Percentiles rank a stretch among this genome's conserved stretches.
phyloP scores from a whole-genome alignment of 306 rosid species.

The Cercis canadensis region DNA sequence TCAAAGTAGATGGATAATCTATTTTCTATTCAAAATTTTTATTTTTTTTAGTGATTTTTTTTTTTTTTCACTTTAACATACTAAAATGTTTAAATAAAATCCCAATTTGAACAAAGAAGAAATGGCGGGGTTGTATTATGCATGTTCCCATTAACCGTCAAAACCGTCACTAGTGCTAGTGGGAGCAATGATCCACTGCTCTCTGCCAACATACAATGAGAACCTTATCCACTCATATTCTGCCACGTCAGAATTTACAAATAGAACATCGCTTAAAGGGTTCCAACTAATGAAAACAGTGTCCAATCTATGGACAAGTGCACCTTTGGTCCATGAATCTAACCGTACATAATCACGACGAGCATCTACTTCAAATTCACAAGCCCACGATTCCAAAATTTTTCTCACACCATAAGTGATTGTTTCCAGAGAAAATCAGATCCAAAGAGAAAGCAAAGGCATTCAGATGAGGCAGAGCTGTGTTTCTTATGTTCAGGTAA shows the following conservation, averaged over 20 bases:
- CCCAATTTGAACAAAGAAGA: constrained; percentile 22
- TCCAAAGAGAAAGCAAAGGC: background rate
- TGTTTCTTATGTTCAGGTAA: no score
- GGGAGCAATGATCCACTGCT: constrained; percentile 29
- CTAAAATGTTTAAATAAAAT: background rate
- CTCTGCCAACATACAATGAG: background rate
- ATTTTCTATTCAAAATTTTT: no score
- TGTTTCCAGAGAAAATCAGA: background rate
- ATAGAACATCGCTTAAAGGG: no score
- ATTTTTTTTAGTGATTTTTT: no score
- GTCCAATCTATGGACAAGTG: background rate
- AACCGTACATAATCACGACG: constrained; percentile 5
- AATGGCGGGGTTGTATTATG: constrained; percentile 39
- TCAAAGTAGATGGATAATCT: no score
- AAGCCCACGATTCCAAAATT: constrained; percentile 2
- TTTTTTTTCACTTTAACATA: no score
- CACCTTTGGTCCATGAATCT: background rate
- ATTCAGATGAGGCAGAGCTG: background rate
- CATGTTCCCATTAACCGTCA: constrained; percentile 63
- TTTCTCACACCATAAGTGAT: background rate
- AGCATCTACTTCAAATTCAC: no score
- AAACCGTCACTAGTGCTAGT: constrained; percentile 45
- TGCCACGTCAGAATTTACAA: constrained; percentile 23
- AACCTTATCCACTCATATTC: background rate
- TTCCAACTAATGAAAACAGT: no score